A percentile compares a stretch with the other conserved stretches of the same genome.
These are phyloP conservation scores for Dendryphion nanum DNA, from an alignment of 2,329 filamentous ascomycete genomes.

Conservation along the genomic window DNA sequence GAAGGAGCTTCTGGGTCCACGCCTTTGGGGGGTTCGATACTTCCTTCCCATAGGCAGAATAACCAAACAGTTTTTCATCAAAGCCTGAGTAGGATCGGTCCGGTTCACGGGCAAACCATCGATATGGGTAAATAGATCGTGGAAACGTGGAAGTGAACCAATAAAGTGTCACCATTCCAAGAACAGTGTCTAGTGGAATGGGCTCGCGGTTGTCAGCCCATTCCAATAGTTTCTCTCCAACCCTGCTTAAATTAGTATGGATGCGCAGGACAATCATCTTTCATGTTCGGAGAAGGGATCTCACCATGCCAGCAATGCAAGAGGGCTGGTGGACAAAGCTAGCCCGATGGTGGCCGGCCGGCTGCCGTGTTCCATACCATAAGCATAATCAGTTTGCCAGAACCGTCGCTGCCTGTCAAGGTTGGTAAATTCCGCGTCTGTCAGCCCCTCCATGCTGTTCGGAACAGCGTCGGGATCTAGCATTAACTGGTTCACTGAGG, in stretches of 20 bases:
- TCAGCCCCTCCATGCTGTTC: neutral
- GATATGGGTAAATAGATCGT: neutral
- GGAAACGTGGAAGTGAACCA: neutral
- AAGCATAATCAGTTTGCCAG: neutral
- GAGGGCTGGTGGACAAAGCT: constrained; percentile 48
- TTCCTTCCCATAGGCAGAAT: too few relatives aligned
- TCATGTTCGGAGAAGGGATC: too few relatives aligned
- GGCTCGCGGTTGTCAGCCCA: neutral
- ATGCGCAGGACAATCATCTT: too few relatives aligned
- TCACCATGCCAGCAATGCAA: constrained; percentile 55
- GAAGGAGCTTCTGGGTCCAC: too few relatives aligned
- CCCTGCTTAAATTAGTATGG: too few relatives aligned
- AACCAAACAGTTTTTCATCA: too few relatives aligned
- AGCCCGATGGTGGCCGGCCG: constrained; percentile 54
- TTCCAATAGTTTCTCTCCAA: constrained; percentile 50
- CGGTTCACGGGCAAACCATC: too few relatives aligned
- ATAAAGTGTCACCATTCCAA: neutral
- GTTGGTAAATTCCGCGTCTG: neutral
- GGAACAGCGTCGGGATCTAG: constrained; percentile 9
- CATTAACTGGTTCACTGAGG: constrained; percentile 5
- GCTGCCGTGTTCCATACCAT: constrained; percentile 51
- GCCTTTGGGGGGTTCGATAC: too few relatives aligned
- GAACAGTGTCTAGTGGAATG: neutral
- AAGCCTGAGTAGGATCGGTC: too few relatives aligned
- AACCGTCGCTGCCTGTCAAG: neutral